Conservation (phyloP, 148 eudicot genomes). For the Arbutus unedo region DNA sequence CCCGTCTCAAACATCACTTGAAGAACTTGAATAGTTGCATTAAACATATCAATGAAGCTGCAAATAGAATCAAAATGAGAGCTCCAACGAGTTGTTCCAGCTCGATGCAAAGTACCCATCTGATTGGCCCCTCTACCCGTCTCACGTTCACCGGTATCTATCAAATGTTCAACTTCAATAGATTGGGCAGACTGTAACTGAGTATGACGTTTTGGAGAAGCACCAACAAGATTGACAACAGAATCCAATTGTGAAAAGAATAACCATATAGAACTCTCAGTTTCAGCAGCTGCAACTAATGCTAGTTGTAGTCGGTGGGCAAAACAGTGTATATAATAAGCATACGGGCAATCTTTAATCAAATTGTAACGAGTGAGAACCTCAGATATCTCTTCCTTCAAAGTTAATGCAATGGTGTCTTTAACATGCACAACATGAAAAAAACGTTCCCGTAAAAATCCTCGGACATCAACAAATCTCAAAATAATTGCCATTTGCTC, state of each 20-base stretch:
- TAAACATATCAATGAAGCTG: not conserved
- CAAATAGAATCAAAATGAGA: not conserved
- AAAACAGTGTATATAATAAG: not conserved
- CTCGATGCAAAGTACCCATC: not conserved
- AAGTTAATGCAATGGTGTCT: no score
- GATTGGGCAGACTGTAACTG: not conserved
- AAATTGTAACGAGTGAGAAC: no score
- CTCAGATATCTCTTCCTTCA: no score
- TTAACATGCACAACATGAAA: no score
- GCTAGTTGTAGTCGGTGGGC: no score
- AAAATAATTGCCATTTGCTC: no score
- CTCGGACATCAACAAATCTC: no score
- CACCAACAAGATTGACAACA: not conserved
- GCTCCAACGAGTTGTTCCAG: not conserved
- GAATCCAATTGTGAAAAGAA: no score
- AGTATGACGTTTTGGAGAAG: not conserved
- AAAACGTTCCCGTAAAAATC: no score
- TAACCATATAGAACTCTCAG: no score
- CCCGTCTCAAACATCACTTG: not conserved
- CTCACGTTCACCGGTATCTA: not conserved
- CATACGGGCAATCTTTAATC: not conserved
- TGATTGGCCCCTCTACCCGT: not conserved
- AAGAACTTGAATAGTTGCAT: not conserved
- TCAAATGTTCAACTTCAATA: not conserved
- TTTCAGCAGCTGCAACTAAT: no score